Evolutionary conservation across 805 yeast species (phyloP), one percentile per base, ranked within the genome.

Genomic region (Maudiozyma bulderi): DNA sequence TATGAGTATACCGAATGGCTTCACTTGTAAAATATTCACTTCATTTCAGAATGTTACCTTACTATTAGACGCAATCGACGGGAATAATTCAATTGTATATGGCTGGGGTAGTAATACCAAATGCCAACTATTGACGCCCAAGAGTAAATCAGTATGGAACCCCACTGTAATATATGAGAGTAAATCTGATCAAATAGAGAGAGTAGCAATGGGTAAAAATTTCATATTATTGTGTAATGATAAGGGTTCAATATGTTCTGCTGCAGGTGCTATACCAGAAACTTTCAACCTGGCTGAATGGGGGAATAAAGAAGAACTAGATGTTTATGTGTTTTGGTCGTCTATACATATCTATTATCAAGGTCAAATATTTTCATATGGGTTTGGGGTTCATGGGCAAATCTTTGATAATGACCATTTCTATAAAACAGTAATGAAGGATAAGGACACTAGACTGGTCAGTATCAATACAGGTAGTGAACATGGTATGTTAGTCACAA

Each of bases 301-400:
- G 60, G 10, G 30, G 5, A 29, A 6, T 3, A 37, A 31, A 6
- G 30, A 40, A 8, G 40, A 34, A 3, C 43, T 53, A 10, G 35
- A 47, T 4, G 52, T 59, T 2, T 44, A 47, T 3, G 54, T 63
- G 8, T 87, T 90, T 86, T 88, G 96, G 96, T 76, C 91, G 0
- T 82, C 95, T 0, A 51, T 84, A 0, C 95, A 86, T 64, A 51
- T 79, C 1, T 38, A 71, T 37, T 53, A 34, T 20, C 42, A 29
- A 47, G 35, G 47, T 20, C 8, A 43, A 38, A 57, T 81, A 1
- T 26, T 52, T 6, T 81, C 93, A 0, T 54, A 71, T 48, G 98
- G 98, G 0, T 88, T 86, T 65, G 79, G 84, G 59, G 75, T 82
- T 13, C 93, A 86, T 59, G 83, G 83, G 3, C 98, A 91, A 64